Base-by-base conservation (phyloP, 2,329 filamentous ascomycete species). In the Penicillium nordicum region DNA sequence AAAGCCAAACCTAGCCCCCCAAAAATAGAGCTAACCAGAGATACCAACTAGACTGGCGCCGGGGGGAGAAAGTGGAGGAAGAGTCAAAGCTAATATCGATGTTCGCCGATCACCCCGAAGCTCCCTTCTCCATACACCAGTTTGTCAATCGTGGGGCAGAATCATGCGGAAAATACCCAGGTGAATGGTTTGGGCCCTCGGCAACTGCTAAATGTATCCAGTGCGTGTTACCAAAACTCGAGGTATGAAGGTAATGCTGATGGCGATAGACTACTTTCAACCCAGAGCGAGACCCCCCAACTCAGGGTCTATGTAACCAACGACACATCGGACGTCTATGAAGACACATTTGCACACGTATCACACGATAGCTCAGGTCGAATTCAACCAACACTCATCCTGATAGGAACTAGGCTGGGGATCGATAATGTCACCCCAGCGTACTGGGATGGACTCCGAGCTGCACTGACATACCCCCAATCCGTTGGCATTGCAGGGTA, bases 101-200 rank as follows among this genome's bases (percentile, higher is more conserved):
- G 44, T 99, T 99, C 67, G 90, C 93, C 25, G 94, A 99, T 68
- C 87, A 93, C 60, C 85, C 90, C 2, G 82, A 82, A 63, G 92
- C 94, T 4, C 90, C 92, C 0, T 97, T 96, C 71, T 97, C 93
- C 1, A 91, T 99, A 65, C 94, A 99, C 69, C 90, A 88, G 59
- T 99, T 99, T 68, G 94, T 99, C 36, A 82, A 87, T 51, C 89
- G 96, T 66, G 94, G 94, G 18, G 92, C 92, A 25, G 81, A 83
- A 36, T 88, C 88, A 3, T 99, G 94, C 73, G 92, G 91, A 4
- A 97, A 96, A 74, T 90, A 95, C 68, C 94, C 94, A 0, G 94
- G 94, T 37, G 91, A 97, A 75, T 99, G 94, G 94, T 99, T 99
- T 75, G 94, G 94, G 0, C 94, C 94, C n/a, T 97, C 92, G 18